These are phyloP conservation scores for Leccinum imitatum DNA, from an alignment of 768 basidiomycete species.

Conservation along the genomic window DNA sequence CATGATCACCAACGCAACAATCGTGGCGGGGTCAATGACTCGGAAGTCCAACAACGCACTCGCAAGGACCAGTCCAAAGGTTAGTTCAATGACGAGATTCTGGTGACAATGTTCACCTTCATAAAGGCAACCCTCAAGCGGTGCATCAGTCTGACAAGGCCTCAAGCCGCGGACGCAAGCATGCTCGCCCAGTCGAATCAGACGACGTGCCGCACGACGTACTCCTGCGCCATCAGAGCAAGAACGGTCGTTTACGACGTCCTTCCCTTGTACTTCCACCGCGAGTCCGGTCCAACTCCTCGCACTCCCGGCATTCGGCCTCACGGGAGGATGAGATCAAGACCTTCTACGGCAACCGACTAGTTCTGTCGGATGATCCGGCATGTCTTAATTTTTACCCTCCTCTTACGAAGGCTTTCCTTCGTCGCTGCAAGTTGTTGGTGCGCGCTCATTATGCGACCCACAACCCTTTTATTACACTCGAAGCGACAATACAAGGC, in stretches of 20 bases:
- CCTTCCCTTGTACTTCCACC: not conserved
- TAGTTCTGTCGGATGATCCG: not conserved
- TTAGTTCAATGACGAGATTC: too few relatives aligned
- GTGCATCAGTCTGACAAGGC: too few relatives aligned
- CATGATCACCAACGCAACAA: not conserved
- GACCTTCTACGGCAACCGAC: not conserved
- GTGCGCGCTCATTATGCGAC: not conserved
- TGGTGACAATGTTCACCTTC: not conserved
- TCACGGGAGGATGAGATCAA: not conserved
- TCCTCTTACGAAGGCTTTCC: not conserved
- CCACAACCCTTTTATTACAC: not conserved
- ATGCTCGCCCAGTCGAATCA: not conserved
- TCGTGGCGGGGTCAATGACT: not conserved
- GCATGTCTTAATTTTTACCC: not conserved
- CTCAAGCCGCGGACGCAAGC: not conserved
- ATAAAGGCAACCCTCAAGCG: not conserved
- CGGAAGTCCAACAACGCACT: not conserved
- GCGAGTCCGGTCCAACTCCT: not conserved
- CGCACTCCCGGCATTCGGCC: not conserved
- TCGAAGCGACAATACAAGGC: not conserved
- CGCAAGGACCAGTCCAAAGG: not conserved
- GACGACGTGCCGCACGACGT: not conserved
- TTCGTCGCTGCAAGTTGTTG: not conserved
- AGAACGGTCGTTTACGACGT: not conserved
- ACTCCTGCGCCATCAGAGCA: not conserved